These are phyloP conservation scores for Arabidopsis thaliana DNA, from an alignment of 345 rosid species.

Conservation along the genomic window DNA sequence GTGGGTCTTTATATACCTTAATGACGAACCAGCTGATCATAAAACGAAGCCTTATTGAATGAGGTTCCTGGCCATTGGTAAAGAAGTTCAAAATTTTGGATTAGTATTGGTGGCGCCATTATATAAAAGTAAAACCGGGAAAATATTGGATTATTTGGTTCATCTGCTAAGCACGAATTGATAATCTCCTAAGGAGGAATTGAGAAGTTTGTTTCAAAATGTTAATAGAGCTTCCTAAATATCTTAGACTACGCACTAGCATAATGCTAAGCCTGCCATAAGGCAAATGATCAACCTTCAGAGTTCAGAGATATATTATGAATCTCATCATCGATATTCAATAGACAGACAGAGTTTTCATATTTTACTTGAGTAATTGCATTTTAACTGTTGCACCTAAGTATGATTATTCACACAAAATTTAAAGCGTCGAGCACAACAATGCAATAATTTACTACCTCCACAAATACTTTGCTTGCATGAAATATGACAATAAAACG, in stretches of 20 bases:
- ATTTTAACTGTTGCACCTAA: no score
- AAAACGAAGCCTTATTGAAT: neutral
- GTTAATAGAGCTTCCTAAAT: no score
- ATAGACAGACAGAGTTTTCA: neutral
- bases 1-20: neutral
- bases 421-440: neutral
- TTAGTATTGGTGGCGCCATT: neutral
- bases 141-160: no score
- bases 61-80: neutral
- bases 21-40: neutral
- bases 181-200: no score
- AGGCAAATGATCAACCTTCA: no score
- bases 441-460: neutral
- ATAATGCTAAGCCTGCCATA: no score
- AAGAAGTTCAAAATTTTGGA: neutral
- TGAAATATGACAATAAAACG: constrained; percentile 4
- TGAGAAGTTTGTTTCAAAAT: no score
- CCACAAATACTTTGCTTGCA: neutral
- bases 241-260: no score
- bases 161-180: no score
- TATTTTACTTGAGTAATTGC: no score
- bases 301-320: no score
- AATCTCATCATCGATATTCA: neutral
- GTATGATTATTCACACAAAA: neutral
- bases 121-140: no score